These are phyloP conservation scores for Zizania palustris DNA, from an alignment of 202 grass and related monocot genomes.

Conservation along the genomic window DNA sequence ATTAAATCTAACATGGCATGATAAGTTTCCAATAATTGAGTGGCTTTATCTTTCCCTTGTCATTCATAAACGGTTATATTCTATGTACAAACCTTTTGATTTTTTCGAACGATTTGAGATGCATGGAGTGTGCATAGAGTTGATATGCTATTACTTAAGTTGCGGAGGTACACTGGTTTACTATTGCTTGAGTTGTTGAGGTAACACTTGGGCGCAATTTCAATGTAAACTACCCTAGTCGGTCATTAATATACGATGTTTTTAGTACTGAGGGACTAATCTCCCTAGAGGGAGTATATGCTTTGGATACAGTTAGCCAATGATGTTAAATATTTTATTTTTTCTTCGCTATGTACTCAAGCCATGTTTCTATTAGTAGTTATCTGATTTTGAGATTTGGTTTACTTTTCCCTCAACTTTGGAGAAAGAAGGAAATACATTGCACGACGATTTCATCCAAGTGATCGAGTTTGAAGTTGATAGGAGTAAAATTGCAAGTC, in stretches of 20 bases:
- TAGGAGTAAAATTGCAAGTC: too few relatives aligned
- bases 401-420: constrained; percentile 5
- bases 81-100: constrained; percentile 62
- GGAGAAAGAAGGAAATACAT: not conserved
- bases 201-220: constrained; percentile 15
- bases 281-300: not conserved
- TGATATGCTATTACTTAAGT: constrained; percentile 47
- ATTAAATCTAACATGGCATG: constrained; percentile 16
- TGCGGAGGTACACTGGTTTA: constrained; percentile 52
- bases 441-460: too few relatives aligned
- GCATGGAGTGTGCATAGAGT: constrained; percentile 86
- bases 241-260: too few relatives aligned
- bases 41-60: constrained; percentile 25
- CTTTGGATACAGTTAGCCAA: constrained; percentile 17
- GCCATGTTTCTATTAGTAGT: not conserved
- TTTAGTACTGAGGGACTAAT: too few relatives aligned
- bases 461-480: too few relatives aligned
- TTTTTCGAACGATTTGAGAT: constrained; percentile 75
- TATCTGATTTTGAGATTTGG: not conserved
- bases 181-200: constrained; percentile 31
- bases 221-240: not conserved
- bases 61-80: constrained; percentile 13
- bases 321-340: not conserved
- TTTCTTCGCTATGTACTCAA: not conserved
- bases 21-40: not conserved